Base-by-base conservation (phyloP, 2,329 filamentous ascomycete species). In the Ilyonectria sp. region DNA sequence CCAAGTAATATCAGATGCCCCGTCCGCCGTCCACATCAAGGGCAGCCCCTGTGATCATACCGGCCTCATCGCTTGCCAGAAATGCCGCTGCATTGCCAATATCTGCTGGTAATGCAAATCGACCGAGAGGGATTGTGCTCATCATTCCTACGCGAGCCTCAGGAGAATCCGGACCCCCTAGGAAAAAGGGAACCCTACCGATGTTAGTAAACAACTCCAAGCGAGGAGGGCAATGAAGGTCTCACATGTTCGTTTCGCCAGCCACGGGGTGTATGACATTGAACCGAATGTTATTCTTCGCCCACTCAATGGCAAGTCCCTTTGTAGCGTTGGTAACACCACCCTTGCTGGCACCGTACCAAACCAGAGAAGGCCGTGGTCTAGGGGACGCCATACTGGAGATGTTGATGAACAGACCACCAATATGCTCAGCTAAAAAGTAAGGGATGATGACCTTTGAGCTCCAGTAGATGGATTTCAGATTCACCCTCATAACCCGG, bases 191-290 rank as follows among this genome's bases (percentile, higher is more conserved):
- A 46, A 61, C 47, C 58, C 58, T 60, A 21, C 6, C 5, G 2
- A 21, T 3, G 15, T 43, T 15, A 53, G 33, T 4, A 17, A 7
- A 9, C 11, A 26, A n/a, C n/a, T n/a, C n/a, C 7, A 13, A 4
- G 13, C 37, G 5, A n/a, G 23, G 5, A 43, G 2, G 23, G 7
- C 2, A 3, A 6, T 3, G 21, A 9, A 10, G 10, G 6, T 6
- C 60, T 56, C 19, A 63, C 60, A 63, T 63, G 43, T 63, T 63
- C 6, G 60, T 63, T 53, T 63, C 60, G 6, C 60, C 60, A 7
- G 60, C 60, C 5, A 63, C 60, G 13, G 60, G 60, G 29, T 63
- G 60, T 6, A 63, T 63, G 2, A 63, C 60, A 13, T 63, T 63
- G 23, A 63, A 63, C 4, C 60, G 26, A 50, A 63, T 63, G 1